Evolutionary conservation across 495 filamentous ascomycete genomes (phyloP).

Genomic region (Penicillium lagena): DNA sequence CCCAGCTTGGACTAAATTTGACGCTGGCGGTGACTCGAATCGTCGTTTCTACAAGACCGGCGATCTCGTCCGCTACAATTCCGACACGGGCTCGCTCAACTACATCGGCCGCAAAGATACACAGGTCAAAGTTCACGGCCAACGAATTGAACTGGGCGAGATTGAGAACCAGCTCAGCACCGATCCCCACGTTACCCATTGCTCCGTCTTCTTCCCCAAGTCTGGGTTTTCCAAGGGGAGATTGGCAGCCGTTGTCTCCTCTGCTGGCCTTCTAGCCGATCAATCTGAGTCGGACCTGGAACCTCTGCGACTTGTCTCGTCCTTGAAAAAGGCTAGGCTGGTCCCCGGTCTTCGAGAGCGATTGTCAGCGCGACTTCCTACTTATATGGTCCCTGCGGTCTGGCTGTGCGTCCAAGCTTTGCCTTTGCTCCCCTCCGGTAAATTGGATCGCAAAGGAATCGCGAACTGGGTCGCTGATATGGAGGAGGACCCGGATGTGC

Average conservation of each 20-base stretch:
- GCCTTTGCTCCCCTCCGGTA: conserved; percentile 46
- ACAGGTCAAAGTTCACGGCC: conserved; percentile 63
- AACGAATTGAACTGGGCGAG: conserved; percentile 60
- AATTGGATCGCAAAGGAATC: conserved; percentile 43
- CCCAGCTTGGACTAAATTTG: conserved; percentile 28
- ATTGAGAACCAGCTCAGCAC: conserved; percentile 49
- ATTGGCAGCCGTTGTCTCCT: conserved; percentile 32
- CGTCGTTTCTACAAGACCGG: conserved; percentile 64
- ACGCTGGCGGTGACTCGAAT: conserved; percentile 5
- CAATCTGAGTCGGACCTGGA: conserved; percentile 14
- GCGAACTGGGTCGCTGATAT: conserved; percentile 27
- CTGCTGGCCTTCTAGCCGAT: conserved; percentile 16
- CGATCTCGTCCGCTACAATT: conserved; percentile 55
- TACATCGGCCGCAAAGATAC: conserved; percentile 61
- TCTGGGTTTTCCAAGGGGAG: conserved; percentile 31
- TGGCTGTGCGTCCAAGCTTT: conserved; percentile 44
- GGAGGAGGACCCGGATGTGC: conserved; percentile 21
- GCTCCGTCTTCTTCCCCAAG: conserved; percentile 38
- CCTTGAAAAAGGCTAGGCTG: conserved; percentile 15
- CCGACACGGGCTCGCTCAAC: conserved; percentile 48
- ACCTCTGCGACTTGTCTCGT: conserved; percentile 19
- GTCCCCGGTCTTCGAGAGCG: conserved; percentile 25
- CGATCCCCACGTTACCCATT: conserved; percentile 28
- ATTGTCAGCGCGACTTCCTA: conserved; percentile 28
- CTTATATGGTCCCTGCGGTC: conserved; percentile 51